Evolutionary conservation across 805 yeast species (phyloP), one percentile per base, ranked within the genome.

Genomic region (Kodamaea lidongshanica): DNA sequence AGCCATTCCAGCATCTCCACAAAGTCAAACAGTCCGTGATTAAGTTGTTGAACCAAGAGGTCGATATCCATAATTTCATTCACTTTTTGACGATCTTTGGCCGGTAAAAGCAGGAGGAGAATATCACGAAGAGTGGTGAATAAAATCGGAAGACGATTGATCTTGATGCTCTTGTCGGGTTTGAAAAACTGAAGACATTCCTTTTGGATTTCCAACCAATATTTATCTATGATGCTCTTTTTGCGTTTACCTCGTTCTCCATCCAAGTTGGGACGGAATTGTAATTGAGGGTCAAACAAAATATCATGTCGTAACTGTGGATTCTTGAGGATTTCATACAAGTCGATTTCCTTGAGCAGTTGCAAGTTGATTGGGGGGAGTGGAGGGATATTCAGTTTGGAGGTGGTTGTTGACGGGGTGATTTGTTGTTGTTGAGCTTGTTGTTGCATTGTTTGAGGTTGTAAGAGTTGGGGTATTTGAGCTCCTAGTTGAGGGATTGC

Each of bases 301-400:
- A 89, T 84, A 53, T 89, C 97, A 55, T 88, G 97, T 40, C 97
- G 72, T 34, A 88, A 64, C 53, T 86, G 95, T 3, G 95, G 95
- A 56, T 88, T 88, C 50, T 83, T 84, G 43, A 88, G 67, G 31
- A 89, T 88, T 50, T 86, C 95, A 39, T 82, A 82, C 26, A 88
- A 58, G 48, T 88, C 96, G 35, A 88, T 82, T 52, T 86, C 96
- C 44, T 79, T 77, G 42, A 88, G 67, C 18, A 86, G 76, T 48
- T 79, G 87, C 28, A 84, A 59, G 56, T 82, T 83, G 27, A 84
- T 84, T 1, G 96, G 96, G 3, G 95, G 95, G 28, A 79, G 53
- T 5, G 76, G 70, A 3, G 79, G 67, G 12, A 55, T 41, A 25
- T 28, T 33, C 19, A 35, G 28, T 21, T 30, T 32, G 33, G 24